Evolutionary conservation across 331 rosid species (phyloP), one percentile per base, ranked within the genome.

Genomic region (Rosa hybrid): DNA sequence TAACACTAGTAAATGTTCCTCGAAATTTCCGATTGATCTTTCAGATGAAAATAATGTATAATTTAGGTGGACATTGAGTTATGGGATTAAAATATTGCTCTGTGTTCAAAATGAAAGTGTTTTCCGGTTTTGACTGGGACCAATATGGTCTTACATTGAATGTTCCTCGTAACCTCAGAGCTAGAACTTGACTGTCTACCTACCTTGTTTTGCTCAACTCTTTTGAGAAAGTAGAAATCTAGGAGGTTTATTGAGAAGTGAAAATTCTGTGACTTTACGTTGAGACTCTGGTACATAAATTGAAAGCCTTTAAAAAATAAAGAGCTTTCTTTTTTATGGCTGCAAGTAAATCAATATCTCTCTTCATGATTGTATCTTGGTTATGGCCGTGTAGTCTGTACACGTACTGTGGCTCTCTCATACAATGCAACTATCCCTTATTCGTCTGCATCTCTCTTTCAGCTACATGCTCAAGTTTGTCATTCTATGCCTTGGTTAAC

Each of bases 21-120:
- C 49, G 25, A 16, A 81, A 30, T 69, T 78, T 44, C 75, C 74
- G 53, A 42, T 68, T 57, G 76, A 44, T 16, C 13, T 25, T 17
- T 62, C 7, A 54, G 45, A 76, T 45, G 30, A 38, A 51, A 4
- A 45, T 42, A 42, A 60, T 74, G 54, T 56, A 56, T 71, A 42
- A 9, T 30, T 41, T 75, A 5, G 78, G 7, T 41, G 70, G 23
- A 57, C 48, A 23, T 42, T 0, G 42, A 14, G 21, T 75, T 48
- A 8, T 25, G 57, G 34, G 25, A 27, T 8, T 12, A 45, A 16
- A 62, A 23, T 59, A 42, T 59, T 45, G 6, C 44, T 41, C 18
- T 34, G 48, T 72, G 10, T 73, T 73, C 2, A 25, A 27, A 62
- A 76, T 76, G 25, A 20, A 60, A 41, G 10, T 76, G 23, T 46